A percentile compares a stretch with the other conserved stretches of the same genome.
These are phyloP conservation scores for Rhodotorula sp. DNA, from an alignment of 1,284 basidiomycete genomes.

Conservation along the genomic window DNA sequence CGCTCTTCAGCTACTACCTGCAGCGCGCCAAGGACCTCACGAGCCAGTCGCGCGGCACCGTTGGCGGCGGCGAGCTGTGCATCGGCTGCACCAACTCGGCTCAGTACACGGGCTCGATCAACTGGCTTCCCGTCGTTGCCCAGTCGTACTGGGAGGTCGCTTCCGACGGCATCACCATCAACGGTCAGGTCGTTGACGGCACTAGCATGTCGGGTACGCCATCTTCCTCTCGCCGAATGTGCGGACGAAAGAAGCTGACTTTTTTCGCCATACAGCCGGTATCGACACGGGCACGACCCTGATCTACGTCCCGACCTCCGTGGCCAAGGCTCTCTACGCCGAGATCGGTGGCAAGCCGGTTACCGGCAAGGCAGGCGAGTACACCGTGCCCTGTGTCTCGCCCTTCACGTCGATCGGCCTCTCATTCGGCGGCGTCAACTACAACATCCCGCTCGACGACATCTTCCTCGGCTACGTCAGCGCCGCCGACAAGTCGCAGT, in stretches of 20 bases:
- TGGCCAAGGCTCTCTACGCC: slow-evolving; percentile 41
- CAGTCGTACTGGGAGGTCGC: slow-evolving; percentile 38
- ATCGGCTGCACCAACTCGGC: slow-evolving; percentile 36
- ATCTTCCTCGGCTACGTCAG: slow-evolving; percentile 39
- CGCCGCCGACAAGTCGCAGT: slow-evolving; percentile 29
- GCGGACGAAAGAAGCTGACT: no score
- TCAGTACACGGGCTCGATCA: slow-evolving; percentile 32
- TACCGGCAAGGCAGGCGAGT: slow-evolving; percentile 33
- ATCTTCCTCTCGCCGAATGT: no score
- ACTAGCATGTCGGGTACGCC: slow-evolving; percentile 37
- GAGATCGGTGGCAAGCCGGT: slow-evolving; percentile 36
- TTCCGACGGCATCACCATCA: slow-evolving; percentile 40
- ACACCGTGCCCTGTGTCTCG: slow-evolving; percentile 43
- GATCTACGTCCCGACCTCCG: slow-evolving; percentile 42
- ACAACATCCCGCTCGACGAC: slow-evolving; percentile 39
- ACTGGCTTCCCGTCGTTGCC: slow-evolving; percentile 30
- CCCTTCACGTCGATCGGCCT: slow-evolving; percentile 32
- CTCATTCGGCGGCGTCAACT: slow-evolving; percentile 38
- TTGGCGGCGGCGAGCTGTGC: slow-evolving; percentile 40
- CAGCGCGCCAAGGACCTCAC: slow-evolving; percentile 35
- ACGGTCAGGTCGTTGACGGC: slow-evolving; percentile 38
- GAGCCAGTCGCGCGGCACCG: slow-evolving; percentile 17
- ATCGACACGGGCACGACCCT: slow-evolving; percentile 46
- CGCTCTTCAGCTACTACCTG: slow-evolving; percentile 25
- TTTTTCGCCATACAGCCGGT: no score